phyloP scores from a whole-genome alignment of 2,329 filamentous ascomycete species.

The Zymoseptoria brevis region DNA sequence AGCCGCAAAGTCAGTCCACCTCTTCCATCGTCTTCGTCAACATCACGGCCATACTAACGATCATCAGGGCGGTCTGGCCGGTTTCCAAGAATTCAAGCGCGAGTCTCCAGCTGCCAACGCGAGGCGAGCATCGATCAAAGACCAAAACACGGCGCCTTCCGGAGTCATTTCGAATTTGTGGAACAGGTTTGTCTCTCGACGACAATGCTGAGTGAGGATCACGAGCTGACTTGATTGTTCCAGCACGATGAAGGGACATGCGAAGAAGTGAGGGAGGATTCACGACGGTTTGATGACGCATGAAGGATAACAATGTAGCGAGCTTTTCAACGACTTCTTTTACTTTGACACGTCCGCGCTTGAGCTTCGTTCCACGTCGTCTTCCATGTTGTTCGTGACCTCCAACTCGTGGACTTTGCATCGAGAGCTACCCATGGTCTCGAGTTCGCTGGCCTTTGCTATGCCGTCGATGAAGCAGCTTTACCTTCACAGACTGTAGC shows the following conservation, averaged over 20 bases:
- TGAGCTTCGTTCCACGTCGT: too few species aligned
- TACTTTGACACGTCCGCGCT: too few species aligned
- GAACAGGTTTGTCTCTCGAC: background rate
- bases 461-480: too few species aligned
- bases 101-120: background rate
- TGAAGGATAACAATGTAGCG: background rate
- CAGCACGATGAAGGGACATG: background rate
- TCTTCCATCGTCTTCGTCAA: background rate
- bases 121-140: background rate
- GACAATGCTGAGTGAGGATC: background rate
- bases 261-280: background rate
- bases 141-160: background rate
- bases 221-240: background rate
- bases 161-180: background rate
- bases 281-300: background rate
- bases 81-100: background rate
- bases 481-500: too few species aligned
- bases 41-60: background rate
- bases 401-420: too few species aligned
- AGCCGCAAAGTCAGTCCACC: background rate
- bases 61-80: background rate
- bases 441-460: too few species aligned
- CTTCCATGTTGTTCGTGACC: too few species aligned
- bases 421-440: too few species aligned
- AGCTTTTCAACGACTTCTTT: background rate